Percentiles rank a stretch among this genome's conserved stretches.
These are phyloP conservation scores for Begonia peltatifolia DNA, from an alignment of 306 rosid genomes.

Conservation along the genomic window DNA sequence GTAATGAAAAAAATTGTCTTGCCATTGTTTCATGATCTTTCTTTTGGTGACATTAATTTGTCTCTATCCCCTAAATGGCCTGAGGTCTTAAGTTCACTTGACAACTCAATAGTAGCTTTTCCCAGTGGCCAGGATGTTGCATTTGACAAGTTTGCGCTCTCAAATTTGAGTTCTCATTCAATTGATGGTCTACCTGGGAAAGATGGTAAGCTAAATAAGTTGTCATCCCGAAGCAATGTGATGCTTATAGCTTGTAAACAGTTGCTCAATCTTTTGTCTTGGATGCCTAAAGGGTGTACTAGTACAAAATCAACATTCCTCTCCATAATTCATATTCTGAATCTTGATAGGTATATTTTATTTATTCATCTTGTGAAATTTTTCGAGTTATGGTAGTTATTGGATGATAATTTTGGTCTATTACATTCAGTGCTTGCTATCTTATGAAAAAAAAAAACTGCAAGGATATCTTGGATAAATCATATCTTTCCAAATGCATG, in stretches of 20 bases:
- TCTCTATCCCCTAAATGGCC: slow-evolving; percentile 45
- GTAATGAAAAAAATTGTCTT: slow-evolving; percentile 43
- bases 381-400: background rate
- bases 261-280: slow-evolving; percentile 51
- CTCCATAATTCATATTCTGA: slow-evolving; percentile 40
- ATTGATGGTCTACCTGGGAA: slow-evolving; percentile 18
- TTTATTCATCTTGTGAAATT: background rate
- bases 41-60: slow-evolving; percentile 22
- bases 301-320: slow-evolving; percentile 37
- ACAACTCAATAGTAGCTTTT: slow-evolving; percentile 14
- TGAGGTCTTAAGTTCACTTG: slow-evolving; percentile 36
- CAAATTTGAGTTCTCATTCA: slow-evolving; percentile 15
- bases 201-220: slow-evolving; percentile 18
- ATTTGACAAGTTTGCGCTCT: slow-evolving; percentile 17
- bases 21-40: slow-evolving; percentile 18
- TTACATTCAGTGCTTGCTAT: too few species aligned
- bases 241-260: slow-evolving; percentile 37
- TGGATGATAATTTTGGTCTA: background rate
- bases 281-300: slow-evolving; percentile 36
- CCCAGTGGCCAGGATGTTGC: slow-evolving; percentile 14
- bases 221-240: slow-evolving; percentile 13
- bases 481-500: too few species aligned
- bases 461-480: too few species aligned
- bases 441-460: too few species aligned
- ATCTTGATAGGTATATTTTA: slow-evolving; percentile 64